These are phyloP conservation scores for Endoconidiophora polonica DNA, from an alignment of 2,329 filamentous ascomycete species.

Conservation along the genomic window DNA sequence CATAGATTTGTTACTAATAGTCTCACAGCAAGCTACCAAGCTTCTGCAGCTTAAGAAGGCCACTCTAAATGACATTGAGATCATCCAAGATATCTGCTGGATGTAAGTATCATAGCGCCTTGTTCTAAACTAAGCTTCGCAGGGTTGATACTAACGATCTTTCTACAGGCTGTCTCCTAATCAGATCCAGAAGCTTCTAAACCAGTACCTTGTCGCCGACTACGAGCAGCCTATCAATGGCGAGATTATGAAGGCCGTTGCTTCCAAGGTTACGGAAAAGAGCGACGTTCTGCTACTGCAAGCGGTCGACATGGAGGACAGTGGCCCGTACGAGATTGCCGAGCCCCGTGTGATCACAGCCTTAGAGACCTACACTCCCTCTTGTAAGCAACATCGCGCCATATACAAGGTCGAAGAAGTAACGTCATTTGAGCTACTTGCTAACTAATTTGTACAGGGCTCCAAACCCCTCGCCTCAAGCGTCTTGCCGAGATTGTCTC, in stretches of 20 bases:
- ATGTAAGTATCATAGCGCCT: slow-evolving; percentile 50
- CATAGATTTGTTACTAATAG: slow-evolving; percentile 17
- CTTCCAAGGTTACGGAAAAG: slow-evolving; percentile 93
- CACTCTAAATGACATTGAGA: slow-evolving; percentile 96
- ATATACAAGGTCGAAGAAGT: background rate
- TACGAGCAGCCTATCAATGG: slow-evolving; percentile 99
- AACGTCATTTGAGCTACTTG: slow-evolving; percentile 12
- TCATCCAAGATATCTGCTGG: slow-evolving; percentile 99
- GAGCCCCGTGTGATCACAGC: slow-evolving; percentile 92
- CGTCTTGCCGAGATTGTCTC: slow-evolving; percentile 96
- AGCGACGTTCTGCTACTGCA: slow-evolving; percentile 86
- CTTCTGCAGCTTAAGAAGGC: slow-evolving; percentile 97
- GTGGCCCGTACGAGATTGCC: slow-evolving; percentile 93
- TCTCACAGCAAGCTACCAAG: slow-evolving; percentile 76
- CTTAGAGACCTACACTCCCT: slow-evolving; percentile 93
- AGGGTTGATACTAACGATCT: background rate
- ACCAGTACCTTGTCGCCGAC: slow-evolving; percentile 95
- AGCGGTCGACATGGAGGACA: slow-evolving; percentile 97
- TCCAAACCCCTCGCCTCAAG: slow-evolving; percentile 90
- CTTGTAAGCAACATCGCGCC: slow-evolving; percentile 45
- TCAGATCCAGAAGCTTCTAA: slow-evolving; percentile 96
- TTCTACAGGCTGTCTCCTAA: slow-evolving; percentile 71
- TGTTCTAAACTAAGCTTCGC: background rate
- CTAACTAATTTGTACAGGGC: slow-evolving; percentile 41
- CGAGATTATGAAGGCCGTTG: slow-evolving; percentile 99